phyloP scores from a whole-genome alignment of 441 rosid species.

The Euphorbia celastroides region DNA sequence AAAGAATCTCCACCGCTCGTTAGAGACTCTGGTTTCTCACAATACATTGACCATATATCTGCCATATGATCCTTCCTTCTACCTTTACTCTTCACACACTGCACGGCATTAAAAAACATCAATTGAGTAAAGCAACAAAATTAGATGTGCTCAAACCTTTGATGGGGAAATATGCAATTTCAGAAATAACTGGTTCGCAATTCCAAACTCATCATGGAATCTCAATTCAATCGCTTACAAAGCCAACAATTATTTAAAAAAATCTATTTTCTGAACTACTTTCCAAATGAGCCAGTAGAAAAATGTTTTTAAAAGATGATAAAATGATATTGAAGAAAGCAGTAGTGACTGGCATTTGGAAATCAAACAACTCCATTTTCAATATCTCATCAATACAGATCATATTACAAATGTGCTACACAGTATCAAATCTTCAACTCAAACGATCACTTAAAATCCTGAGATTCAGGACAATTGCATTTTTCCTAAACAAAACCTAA shows the following conservation, averaged over 20 bases:
- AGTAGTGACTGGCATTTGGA: neutral
- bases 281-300: neutral
- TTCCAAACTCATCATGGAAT: neutral
- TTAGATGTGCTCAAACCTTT: too few species aligned
- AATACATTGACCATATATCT: conserved; percentile 42
- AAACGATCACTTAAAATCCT: too few species aligned
- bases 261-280: too few species aligned
- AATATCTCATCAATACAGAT: too few species aligned
- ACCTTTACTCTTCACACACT: neutral
- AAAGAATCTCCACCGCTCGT: conserved; percentile 20
- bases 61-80: conserved; percentile 21
- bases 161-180: too few species aligned
- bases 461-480: too few species aligned
- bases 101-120: too few species aligned
- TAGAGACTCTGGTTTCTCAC: conserved; percentile 41
- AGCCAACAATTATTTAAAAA: neutral
- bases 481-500: too few species aligned
- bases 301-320: neutral
- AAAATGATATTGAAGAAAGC: neutral
- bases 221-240: neutral
- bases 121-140: neutral
- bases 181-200: neutral
- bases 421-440: too few species aligned
- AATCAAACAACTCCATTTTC: neutral
- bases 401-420: too few species aligned